A percentile compares a stretch with the other conserved stretches of the same genome.
phyloP scores from a whole-genome alignment of 306 rosid species.

The Dalbergia oliveri region DNA sequence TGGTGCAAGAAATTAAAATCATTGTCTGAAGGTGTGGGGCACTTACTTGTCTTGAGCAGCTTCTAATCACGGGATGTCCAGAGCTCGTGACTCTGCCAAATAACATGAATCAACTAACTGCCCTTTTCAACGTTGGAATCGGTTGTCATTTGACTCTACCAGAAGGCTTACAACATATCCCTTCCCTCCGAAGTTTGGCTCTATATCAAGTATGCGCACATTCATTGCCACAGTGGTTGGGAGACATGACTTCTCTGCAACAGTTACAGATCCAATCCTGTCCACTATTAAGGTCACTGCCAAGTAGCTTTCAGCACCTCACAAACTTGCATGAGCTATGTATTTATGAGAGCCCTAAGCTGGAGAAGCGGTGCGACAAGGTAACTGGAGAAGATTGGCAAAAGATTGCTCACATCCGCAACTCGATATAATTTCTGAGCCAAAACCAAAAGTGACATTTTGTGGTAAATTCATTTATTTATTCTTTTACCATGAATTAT shows the following conservation, averaged over 20 bases:
- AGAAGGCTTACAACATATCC: conserved; percentile 15
- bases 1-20: not conserved
- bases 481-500: not conserved
- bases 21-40: not conserved
- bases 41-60: conserved; percentile 12
- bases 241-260: conserved; percentile 19
- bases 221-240: conserved; percentile 20
- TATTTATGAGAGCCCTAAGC: not conserved
- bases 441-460: not conserved
- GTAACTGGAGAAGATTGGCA: conserved; percentile 36
- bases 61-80: accelerated
- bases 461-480: not conserved
- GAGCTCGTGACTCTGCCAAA: not conserved
- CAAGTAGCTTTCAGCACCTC: conserved; percentile 26
- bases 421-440: not conserved
- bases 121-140: not conserved
- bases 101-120: conserved; percentile 9
- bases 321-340: not conserved
- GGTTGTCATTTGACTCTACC: not conserved
- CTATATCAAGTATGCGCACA: too few species aligned
- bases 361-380: not conserved
- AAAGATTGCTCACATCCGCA: not conserved
- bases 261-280: accelerated
- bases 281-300: not conserved
- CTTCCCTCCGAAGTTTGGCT: not conserved